A percentile compares a stretch with the other conserved stretches of the same genome.
Evolutionary conservation across 106 monocot species (phyloP).

Genomic region (Hemerocallis citrina): DNA sequence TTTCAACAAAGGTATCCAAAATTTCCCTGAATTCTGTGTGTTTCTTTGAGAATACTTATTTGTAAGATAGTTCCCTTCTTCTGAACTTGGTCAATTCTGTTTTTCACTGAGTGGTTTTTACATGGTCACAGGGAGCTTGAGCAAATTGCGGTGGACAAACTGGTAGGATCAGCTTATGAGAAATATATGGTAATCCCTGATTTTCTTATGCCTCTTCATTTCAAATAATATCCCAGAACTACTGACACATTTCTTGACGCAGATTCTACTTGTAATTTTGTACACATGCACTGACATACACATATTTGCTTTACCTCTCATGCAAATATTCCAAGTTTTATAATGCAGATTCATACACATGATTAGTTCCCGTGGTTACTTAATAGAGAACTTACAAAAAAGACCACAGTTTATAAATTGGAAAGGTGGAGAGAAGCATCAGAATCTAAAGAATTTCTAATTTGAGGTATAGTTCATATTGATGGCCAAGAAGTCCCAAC

Average conservation of each 20-base stretch:
- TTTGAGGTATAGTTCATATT: too few species aligned
- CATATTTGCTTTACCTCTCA: background rate
- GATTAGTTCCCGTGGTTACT: too few species aligned
- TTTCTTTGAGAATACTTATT: background rate
- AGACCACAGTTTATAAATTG: too few species aligned
- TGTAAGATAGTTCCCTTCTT: background rate
- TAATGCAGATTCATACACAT: too few species aligned
- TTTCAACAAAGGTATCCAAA: conserved; percentile 45
- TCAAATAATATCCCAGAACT: too few species aligned
- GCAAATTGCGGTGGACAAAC: conserved; percentile 37
- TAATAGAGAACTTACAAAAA: too few species aligned
- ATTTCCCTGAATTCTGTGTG: conserved; percentile 3
- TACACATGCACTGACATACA: too few species aligned
- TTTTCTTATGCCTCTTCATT: background rate
- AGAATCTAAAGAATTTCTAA: too few species aligned
- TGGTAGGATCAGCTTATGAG: conserved; percentile 37
- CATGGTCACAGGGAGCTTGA: conserved; percentile 31
- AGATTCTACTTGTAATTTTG: background rate
- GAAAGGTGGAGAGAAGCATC: too few species aligned
- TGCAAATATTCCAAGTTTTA: background rate
- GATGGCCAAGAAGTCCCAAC: too few species aligned
- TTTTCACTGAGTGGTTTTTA: background rate
- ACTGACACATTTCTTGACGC: too few species aligned
- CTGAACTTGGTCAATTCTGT: background rate
- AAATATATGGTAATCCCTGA: conserved; percentile 50